Conservation (phyloP, 2,329 filamentous ascomycete species). For the Aaosphaeria arxii region DNA sequence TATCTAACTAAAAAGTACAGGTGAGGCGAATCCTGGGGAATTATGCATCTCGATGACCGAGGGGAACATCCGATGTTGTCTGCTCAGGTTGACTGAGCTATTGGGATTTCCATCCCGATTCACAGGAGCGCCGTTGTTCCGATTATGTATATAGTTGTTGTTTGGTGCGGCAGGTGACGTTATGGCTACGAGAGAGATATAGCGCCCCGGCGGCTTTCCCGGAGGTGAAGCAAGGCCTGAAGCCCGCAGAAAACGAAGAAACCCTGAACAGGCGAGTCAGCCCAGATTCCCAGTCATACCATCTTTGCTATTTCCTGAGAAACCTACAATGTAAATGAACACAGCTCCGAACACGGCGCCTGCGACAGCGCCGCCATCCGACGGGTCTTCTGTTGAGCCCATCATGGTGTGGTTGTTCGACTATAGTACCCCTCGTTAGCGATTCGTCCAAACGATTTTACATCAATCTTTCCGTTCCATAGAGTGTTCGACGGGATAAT, state of each 20-base stretch:
- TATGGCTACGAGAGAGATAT: slow-evolving; percentile 64
- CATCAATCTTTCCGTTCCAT: slow-evolving; percentile 1
- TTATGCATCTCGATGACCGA: no score
- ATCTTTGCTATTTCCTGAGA: not conserved
- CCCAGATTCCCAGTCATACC: not conserved
- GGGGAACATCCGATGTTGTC: no score
- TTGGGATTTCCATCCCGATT: no score
- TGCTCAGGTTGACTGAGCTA: no score
- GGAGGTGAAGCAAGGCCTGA: slow-evolving; percentile 81
- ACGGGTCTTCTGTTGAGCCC: slow-evolving; percentile 67
- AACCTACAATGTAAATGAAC: slow-evolving; percentile 79
- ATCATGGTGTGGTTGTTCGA: slow-evolving; percentile 79
- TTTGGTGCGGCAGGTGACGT: not conserved
- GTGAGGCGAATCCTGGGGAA: no score
- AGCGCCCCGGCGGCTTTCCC: slow-evolving; percentile 77
- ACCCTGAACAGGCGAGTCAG: slow-evolving; percentile 43
- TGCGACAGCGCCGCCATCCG: slow-evolving; percentile 75
- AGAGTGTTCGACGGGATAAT: not conserved
- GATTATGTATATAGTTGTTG: no score
- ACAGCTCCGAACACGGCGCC: slow-evolving; percentile 85
- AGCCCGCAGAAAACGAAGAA: slow-evolving; percentile 91
- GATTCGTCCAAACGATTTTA: not conserved
- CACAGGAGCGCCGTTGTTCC: no score
- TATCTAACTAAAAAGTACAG: no score
- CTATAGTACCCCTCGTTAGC: slow-evolving; percentile 1